A percentile compares a stretch with the other conserved stretches of the same genome.
phyloP scores from a whole-genome alignment of 768 basidiomycete species.

The Lactarius quietus region DNA sequence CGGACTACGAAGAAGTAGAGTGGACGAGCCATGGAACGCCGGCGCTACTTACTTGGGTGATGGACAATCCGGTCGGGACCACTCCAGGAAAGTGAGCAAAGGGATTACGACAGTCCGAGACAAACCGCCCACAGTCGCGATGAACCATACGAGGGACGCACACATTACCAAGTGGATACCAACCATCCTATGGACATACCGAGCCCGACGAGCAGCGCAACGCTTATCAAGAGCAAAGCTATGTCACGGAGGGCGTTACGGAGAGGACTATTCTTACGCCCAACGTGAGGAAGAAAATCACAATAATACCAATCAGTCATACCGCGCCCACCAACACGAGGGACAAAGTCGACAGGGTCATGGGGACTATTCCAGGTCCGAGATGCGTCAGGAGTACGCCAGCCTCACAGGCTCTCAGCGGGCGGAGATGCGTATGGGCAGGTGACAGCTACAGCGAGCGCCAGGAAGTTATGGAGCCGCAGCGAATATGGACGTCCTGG shows the following conservation, averaged over 20 bases:
- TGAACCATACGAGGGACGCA: constrained; percentile 1
- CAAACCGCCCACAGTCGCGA: constrained; percentile 2
- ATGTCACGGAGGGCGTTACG: not conserved
- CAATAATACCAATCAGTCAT: constrained; percentile 4
- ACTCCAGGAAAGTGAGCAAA: not conserved
- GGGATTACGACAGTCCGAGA: not conserved
- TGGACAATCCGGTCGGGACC: not conserved
- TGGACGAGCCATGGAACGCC: constrained; percentile 2
- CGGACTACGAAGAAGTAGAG: not conserved
- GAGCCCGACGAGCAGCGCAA: not conserved
- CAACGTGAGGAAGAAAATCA: not conserved
- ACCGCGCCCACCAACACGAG: constrained; percentile 1
- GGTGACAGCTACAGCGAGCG: constrained; percentile 1
- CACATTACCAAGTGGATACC: constrained; percentile 3
- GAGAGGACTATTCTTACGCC: not conserved
- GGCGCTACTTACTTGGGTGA: not conserved
- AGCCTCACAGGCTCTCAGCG: not conserved
- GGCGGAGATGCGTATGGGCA: not conserved
- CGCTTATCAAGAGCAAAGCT: not conserved
- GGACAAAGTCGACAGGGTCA: not conserved
- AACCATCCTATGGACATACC: not conserved
- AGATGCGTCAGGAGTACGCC: not conserved
- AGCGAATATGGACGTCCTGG: constrained; percentile 12
- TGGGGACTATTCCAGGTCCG: not conserved
- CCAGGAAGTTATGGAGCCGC: constrained; percentile 15